These are phyloP conservation scores for Rosa rugosa DNA, from an alignment of 306 rosid genomes.

Conservation along the genomic window DNA sequence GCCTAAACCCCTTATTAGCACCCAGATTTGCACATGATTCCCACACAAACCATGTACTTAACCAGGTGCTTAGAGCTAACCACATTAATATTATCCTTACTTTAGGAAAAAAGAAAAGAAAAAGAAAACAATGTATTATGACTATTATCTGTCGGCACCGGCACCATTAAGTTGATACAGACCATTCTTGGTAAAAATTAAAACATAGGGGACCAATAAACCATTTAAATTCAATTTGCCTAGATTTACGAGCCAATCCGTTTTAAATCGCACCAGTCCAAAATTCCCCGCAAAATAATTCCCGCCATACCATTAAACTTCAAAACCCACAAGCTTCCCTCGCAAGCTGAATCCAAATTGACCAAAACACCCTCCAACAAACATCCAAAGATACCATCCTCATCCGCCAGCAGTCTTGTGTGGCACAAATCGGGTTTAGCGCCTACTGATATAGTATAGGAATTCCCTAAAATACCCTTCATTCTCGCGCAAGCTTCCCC, in stretches of 20 bases:
- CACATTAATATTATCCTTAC: not conserved
- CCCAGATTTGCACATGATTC: not conserved
- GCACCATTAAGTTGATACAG: not conserved
- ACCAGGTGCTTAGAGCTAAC: not conserved
- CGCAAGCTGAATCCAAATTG: constrained; percentile 15
- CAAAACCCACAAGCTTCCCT: constrained; percentile 31
- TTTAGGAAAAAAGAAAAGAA: not conserved
- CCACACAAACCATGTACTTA: not conserved
- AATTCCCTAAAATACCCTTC: constrained; percentile 30
- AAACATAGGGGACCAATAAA: not conserved
- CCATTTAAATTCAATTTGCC: not conserved
- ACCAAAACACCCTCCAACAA: not conserved
- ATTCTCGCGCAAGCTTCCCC: constrained; percentile 50
- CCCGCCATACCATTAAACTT: constrained; percentile 21
- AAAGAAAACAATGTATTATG: not conserved
- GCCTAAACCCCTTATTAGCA: not conserved
- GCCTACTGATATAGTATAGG: not conserved
- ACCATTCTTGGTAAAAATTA: not conserved
- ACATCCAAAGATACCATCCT: not conserved
- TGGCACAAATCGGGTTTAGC: not conserved
- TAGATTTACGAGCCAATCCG: not conserved
- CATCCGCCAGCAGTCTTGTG: no score
- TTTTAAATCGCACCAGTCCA: not conserved
- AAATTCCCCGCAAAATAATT: not conserved
- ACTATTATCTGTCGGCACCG: not conserved